Conservation (phyloP, 805 yeast species). For the Kuraishia ogatae region DNA sequence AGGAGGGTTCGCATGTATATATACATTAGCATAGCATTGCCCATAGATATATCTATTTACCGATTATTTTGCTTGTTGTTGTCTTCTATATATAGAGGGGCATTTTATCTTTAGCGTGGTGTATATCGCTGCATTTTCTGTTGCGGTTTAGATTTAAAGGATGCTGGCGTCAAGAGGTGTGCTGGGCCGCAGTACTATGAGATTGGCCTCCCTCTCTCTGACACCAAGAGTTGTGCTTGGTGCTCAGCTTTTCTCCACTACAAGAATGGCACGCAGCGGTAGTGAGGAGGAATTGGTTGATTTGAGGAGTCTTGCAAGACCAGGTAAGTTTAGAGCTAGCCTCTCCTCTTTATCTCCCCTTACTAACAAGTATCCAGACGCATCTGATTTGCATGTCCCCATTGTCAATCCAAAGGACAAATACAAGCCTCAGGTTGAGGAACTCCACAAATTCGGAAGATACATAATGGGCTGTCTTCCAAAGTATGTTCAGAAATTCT, state of each 20-base stretch:
- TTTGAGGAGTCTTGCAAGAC: background rate
- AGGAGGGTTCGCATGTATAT: no score
- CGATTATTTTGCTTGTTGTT: no score
- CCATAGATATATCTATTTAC: no score
- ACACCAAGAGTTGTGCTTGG: background rate
- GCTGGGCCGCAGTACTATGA: no score
- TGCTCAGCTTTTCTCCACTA: background rate
- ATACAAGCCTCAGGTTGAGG: slow-evolving; percentile 57
- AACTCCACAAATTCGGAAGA: slow-evolving; percentile 73
- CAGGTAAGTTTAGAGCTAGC: background rate
- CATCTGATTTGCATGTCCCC: slow-evolving; percentile 29
- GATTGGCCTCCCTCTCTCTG: no score
- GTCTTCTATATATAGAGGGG: no score
- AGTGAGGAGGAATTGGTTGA: background rate
- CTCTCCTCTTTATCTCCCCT: background rate
- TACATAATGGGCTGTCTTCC: slow-evolving; percentile 75
- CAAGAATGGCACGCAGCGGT: background rate
- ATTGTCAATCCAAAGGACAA: slow-evolving; percentile 72
- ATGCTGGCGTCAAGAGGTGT: no score
- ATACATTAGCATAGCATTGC: no score
- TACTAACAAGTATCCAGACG: background rate
- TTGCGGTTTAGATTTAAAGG: no score
- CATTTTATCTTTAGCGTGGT: no score
- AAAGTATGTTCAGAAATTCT: slow-evolving; percentile 71
- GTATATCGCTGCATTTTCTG: no score